phyloP scores from a whole-genome alignment of 495 filamentous ascomycete species.

The Neurospora sp. region DNA sequence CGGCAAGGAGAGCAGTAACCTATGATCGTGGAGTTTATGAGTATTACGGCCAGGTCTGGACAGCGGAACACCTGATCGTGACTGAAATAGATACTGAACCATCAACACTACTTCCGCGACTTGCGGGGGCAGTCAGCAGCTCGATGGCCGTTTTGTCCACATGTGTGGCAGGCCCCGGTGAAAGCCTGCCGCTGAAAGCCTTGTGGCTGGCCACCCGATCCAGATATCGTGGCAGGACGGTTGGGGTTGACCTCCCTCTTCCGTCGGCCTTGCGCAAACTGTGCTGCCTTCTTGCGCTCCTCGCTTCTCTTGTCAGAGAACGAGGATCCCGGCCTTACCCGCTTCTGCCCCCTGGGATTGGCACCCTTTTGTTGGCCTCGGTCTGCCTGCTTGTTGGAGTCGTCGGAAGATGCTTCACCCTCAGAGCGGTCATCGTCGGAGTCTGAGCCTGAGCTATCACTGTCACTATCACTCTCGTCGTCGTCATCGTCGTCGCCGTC shows the following conservation, averaged over 20 bases:
- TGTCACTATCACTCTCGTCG: conserved; percentile 12
- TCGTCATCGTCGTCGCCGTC: conserved; percentile 6
- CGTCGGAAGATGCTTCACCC: conserved; percentile 2
- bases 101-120: conserved; percentile 8
- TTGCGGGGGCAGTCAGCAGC: conserved; percentile 21
- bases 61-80: not conserved
- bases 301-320: conserved; percentile 23
- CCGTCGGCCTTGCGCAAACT: conserved; percentile 41
- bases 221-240: conserved; percentile 40
- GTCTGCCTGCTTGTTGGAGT: conserved; percentile 1
- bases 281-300: conserved; percentile 30
- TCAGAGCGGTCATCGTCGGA: conserved; percentile 1
- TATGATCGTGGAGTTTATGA: not conserved
- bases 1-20: not conserved
- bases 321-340: conserved; percentile 9
- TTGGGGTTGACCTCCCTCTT: conserved; percentile 52
- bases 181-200: conserved; percentile 6
- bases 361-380: conserved; percentile 11
- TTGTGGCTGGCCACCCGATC: conserved; percentile 14
- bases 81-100: not conserved
- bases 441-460: conserved; percentile 3
- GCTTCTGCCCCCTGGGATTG: conserved; percentile 6
- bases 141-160: conserved; percentile 20
- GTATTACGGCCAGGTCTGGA: not conserved
- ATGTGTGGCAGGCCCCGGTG: conserved; percentile 15